Evolutionary conservation across 2,329 filamentous ascomycete genomes (phyloP).

Genomic region (Zarea fungicola): DNA sequence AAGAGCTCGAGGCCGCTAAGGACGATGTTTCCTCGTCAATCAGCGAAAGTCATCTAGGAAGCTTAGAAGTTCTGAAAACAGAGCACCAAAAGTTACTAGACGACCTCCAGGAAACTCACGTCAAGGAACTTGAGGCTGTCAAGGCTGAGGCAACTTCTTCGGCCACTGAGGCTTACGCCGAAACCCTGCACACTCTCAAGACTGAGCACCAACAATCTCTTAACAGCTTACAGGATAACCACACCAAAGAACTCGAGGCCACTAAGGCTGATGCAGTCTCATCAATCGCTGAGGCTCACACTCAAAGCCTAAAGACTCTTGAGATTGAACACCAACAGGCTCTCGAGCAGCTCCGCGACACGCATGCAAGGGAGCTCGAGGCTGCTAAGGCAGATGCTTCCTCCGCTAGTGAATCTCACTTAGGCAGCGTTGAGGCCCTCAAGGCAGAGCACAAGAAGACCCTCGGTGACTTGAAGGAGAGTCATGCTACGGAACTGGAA

Average conservation of each 20-base stretch:
- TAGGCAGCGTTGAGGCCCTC: constrained; percentile 37
- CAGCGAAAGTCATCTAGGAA: constrained; percentile 41
- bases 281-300: not conserved
- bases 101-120: constrained; percentile 33
- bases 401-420: constrained; percentile 24
- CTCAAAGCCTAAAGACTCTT: not conserved
- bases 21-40: constrained; percentile 44
- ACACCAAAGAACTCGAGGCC: not conserved
- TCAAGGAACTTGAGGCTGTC: constrained; percentile 37
- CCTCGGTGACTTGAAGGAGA: constrained; percentile 36
- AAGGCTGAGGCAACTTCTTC: constrained; percentile 27
- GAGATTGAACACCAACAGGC: constrained; percentile 29
- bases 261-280: not conserved
- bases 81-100: constrained; percentile 49
- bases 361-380: constrained; percentile 27
- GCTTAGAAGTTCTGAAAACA: constrained; percentile 51
- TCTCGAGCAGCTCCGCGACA: constrained; percentile 19
- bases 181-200: constrained; percentile 31
- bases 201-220: constrained; percentile 45
- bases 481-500: constrained; percentile 36
- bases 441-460: constrained; percentile 51
- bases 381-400: constrained; percentile 18
- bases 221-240: constrained; percentile 33
- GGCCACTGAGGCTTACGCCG: constrained; percentile 22
- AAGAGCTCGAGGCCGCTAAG: constrained; percentile 54